phyloP scores from a whole-genome alignment of 371 early-diverging fungal genomes.

The Mortierella sp. region DNA sequence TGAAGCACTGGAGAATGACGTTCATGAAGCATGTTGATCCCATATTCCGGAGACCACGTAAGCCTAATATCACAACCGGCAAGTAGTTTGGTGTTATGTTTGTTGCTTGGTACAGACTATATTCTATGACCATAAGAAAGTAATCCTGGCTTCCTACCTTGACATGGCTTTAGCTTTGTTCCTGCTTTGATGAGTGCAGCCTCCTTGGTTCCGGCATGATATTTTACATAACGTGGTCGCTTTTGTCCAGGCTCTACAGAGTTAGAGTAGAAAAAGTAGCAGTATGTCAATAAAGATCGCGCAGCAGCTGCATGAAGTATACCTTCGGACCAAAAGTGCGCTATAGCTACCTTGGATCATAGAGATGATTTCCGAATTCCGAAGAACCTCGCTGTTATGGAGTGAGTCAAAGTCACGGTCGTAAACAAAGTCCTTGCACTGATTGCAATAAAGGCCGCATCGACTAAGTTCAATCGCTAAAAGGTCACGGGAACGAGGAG shows the following conservation, averaged over 20 bases:
- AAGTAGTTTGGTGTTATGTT: neutral
- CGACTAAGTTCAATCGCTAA: constrained; percentile 76
- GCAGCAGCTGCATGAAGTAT: constrained; percentile 10
- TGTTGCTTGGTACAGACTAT: neutral
- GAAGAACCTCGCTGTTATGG: constrained; percentile 65
- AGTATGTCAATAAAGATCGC: neutral
- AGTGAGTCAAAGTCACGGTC: constrained; percentile 79
- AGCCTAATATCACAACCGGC: constrained; percentile 56
- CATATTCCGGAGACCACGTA: constrained; percentile 92
- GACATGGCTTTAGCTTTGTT: constrained; percentile 64
- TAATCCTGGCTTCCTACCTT: constrained; percentile 23
- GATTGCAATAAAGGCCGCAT: constrained; percentile 75
- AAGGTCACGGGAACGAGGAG: neutral
- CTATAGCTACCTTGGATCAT: constrained; percentile 53
- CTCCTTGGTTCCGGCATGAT: constrained; percentile 68
- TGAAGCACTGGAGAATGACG: constrained; percentile 89
- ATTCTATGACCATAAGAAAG: neutral
- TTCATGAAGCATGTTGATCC: constrained; percentile 97
- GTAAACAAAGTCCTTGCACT: constrained; percentile 89
- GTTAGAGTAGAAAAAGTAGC: neutral
- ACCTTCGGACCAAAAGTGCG: neutral
- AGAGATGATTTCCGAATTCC: constrained; percentile 69
- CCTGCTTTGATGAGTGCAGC: constrained; percentile 56
- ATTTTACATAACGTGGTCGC: constrained; percentile 54
- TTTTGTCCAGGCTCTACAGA: constrained; percentile 59